These are phyloP conservation scores for Cystobasidiopsis lactophilus DNA, from an alignment of 768 basidiomycete species.

Conservation along the genomic window DNA sequence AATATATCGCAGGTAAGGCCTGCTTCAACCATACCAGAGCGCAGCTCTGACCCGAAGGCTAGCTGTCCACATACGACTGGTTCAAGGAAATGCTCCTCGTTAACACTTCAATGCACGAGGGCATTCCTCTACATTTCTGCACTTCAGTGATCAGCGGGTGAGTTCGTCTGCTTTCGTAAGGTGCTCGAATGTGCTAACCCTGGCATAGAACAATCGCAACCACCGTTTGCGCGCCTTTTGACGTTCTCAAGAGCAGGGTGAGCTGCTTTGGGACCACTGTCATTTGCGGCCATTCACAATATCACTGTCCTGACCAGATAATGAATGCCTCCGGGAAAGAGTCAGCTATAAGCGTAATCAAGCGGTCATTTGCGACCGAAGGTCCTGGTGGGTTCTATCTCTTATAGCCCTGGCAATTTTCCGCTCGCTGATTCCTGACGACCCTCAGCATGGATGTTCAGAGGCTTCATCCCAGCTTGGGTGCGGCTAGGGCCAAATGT, in stretches of 20 bases:
- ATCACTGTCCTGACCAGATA: slow-evolving; percentile 6
- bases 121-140: slow-evolving; percentile 16
- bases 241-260: slow-evolving; percentile 19
- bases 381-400: slow-evolving; percentile 15
- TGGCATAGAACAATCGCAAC: slow-evolving; percentile 17
- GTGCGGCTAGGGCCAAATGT: slow-evolving; percentile 15
- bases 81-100: slow-evolving; percentile 17
- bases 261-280: not conserved
- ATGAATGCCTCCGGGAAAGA: slow-evolving; percentile 15
- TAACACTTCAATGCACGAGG: slow-evolving; percentile 12
- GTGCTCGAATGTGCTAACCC: not conserved
- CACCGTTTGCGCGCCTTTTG: slow-evolving; percentile 18
- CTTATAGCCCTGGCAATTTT: too few relatives aligned
- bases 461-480: slow-evolving; percentile 19
- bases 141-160: slow-evolving; percentile 15
- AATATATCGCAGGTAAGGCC: slow-evolving; percentile 18
- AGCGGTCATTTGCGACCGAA: slow-evolving; percentile 15
- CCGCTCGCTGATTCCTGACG: too few relatives aligned
- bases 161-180: not conserved
- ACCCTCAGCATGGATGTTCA: too few relatives aligned
- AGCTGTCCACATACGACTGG: slow-evolving; percentile 14
- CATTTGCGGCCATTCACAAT: not conserved
- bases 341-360: slow-evolving; percentile 5
- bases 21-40: not conserved
- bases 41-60: not conserved